Percentiles rank a stretch among this genome's conserved stretches.
These are phyloP conservation scores for Leishmania amazonensis DNA, from an alignment of 208 protist species.

Conservation along the genomic window DNA sequence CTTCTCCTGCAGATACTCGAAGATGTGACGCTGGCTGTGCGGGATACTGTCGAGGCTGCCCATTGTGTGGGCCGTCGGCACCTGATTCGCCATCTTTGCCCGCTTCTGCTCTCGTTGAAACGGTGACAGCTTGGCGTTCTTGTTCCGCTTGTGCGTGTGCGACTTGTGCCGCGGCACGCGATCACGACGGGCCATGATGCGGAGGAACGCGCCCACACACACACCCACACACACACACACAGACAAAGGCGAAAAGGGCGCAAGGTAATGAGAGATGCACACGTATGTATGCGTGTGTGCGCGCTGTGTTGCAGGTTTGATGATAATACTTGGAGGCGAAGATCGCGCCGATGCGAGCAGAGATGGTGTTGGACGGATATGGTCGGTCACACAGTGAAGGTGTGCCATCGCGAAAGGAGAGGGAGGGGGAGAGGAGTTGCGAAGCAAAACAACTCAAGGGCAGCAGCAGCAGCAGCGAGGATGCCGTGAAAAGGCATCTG, in stretches of 20 bases:
- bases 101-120: conserved; percentile 85
- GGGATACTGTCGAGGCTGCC: conserved; percentile 55
- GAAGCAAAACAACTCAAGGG: background rate
- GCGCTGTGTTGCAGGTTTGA: background rate
- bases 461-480: background rate
- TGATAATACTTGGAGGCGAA: background rate
- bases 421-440: background rate
- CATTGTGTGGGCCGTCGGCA: conserved; percentile 46
- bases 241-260: background rate
- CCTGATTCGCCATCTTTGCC: conserved; percentile 72
- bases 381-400: background rate
- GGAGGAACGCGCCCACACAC: background rate
- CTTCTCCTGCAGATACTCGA: conserved; percentile 61
- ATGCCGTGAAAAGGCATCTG: background rate
- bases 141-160: conserved; percentile 67
- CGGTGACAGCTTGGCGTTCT: conserved; percentile 88
- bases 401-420: background rate
- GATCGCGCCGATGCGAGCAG: background rate
- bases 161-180: conserved; percentile 82
- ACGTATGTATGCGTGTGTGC: background rate
- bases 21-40: conserved; percentile 64
- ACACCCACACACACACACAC: background rate
- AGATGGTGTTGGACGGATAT: background rate
- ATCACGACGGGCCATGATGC: conserved; percentile 67
- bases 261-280: background rate